phyloP scores from a whole-genome alignment of 352 stramenopile species.

The Salisapilia sapeloensis region DNA sequence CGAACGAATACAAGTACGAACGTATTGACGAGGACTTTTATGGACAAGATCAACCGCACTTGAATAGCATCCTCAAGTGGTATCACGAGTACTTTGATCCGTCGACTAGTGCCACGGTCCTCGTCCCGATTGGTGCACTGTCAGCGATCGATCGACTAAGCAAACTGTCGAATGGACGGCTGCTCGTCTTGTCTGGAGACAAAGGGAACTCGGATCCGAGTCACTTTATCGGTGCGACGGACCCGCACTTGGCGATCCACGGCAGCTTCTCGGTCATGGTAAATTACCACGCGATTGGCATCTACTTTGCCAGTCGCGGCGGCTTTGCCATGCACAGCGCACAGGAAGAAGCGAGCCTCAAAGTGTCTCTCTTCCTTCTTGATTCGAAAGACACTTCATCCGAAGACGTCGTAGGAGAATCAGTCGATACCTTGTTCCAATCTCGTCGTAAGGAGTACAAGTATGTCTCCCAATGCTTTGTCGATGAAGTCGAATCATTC shows the following conservation, averaged over 20 bases:
- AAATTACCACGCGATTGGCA: slow-evolving; percentile 90
- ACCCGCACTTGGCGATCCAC: slow-evolving; percentile 92
- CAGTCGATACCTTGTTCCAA: slow-evolving; percentile 1
- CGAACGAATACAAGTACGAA: slow-evolving; percentile 81
- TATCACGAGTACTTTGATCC: slow-evolving; percentile 70
- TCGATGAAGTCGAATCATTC: slow-evolving; percentile 78
- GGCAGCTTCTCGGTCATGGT: slow-evolving; percentile 92
- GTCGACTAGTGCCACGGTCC: slow-evolving; percentile 52
- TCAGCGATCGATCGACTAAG: slow-evolving; percentile 56
- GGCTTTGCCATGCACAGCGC: slow-evolving; percentile 87
- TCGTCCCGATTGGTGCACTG: slow-evolving; percentile 85
- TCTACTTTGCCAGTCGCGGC: slow-evolving; percentile 80
- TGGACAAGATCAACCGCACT: slow-evolving; percentile 33
- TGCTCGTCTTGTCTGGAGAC: slow-evolving; percentile 84
- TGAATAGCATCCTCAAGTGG: slow-evolving; percentile 87
- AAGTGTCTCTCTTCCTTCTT: slow-evolving; percentile 80
- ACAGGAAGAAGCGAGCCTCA: slow-evolving; percentile 86
- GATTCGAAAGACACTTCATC: slow-evolving; percentile 6
- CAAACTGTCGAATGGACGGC: slow-evolving; percentile 23
- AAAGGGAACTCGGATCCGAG: slow-evolving; percentile 90
- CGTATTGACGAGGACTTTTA: slow-evolving; percentile 77
- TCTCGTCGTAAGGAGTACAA: background rate
- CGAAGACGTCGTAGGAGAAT: no score
- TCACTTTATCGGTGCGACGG: slow-evolving; percentile 80
- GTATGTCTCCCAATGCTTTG: slow-evolving; percentile 37